Conservation (phyloP, 2,329 filamentous ascomycete genomes). For the Albifimbria verrucaria region DNA sequence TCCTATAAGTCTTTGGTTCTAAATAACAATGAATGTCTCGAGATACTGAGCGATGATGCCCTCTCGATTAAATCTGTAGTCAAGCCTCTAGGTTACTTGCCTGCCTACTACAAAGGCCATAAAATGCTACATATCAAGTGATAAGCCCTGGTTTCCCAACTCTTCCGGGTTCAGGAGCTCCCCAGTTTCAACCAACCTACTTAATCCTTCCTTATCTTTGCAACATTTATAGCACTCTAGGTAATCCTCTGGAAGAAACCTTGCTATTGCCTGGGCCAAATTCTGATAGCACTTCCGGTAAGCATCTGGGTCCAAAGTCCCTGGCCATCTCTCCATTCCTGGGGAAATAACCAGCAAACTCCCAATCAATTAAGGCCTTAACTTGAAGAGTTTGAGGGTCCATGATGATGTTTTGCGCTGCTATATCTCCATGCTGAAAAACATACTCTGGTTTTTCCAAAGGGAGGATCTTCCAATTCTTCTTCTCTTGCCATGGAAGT, state of each 20-base stretch:
- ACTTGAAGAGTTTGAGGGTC: conserved; percentile 8
- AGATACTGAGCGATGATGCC: too few species aligned
- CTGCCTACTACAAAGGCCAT: too few species aligned
- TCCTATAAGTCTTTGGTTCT: too few species aligned
- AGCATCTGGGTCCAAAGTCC: conserved; percentile 4
- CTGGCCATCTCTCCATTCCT: conserved; percentile 11
- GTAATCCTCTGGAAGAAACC: neutral
- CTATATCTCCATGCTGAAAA: conserved; percentile 11
- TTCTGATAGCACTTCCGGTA: conserved; percentile 3
- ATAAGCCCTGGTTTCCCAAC: too few species aligned
- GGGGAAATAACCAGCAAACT: conserved; percentile 12
- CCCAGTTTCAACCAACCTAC: neutral
- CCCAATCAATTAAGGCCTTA: conserved; percentile 11
- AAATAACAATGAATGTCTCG: too few species aligned
- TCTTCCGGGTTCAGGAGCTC: too few species aligned
- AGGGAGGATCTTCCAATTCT: conserved; percentile 4
- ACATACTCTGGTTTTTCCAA: conserved; percentile 5
- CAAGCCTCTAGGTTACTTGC: too few species aligned
- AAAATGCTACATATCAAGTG: too few species aligned
- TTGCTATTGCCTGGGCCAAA: neutral
- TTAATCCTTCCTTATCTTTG: neutral
- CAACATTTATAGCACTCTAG: neutral
- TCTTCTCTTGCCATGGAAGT: conserved; percentile 8
- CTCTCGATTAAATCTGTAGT: too few species aligned
- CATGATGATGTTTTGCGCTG: conserved; percentile 9